Base-by-base conservation (phyloP, 768 basidiomycete species). In the Austroboletus festivus region DNA sequence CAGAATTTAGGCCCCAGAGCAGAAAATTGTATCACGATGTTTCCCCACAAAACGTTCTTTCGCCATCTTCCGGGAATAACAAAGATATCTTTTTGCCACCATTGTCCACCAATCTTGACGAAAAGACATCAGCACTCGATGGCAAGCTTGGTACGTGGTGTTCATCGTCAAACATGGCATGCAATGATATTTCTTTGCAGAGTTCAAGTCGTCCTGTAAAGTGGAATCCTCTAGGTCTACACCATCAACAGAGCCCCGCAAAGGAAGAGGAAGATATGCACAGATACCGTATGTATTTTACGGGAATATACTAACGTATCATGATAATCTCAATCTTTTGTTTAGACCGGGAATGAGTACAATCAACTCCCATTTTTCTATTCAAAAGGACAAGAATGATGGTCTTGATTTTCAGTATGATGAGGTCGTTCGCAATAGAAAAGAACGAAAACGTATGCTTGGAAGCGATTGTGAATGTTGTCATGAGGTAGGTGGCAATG, bases 381-480 rank as follows among this genome's bases (percentile, higher is more conserved):
- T 94, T 43, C 74, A 88, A 54, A 78, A 82, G 4, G 67, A 68
- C 8, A 71, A 67, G 30, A 95, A 95, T 61, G 72, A 74, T 0
- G 92, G 89, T 1, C 39, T 80, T 10, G 68, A 71, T 37, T 85
- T 78, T 62, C 82, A 84, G 54, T 95, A 77, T 58, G 85, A 92
- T 38, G 82, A 85, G 42, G 89, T 91, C 15, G 85, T 90, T 12
- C 73, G 92, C 22, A 74, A 72, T 34, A 85, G 76, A 57, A 77
- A 78, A 16, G 78, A 80, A 28, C 73, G 93, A 26, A 75, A 74
- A 55, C 70, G 71, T 44, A 75, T 95, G 74, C 75, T 86, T 42
- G 93, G 78, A 4, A 81, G 76, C 2, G 89, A 91, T 53, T 95
- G 91, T 62, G 87, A 89, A 53, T 85, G 83, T 50, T 95, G 93